Evolutionary conservation across 2,329 filamentous ascomycete species (phyloP).

Genomic region (Colletotrichum lentis): DNA sequence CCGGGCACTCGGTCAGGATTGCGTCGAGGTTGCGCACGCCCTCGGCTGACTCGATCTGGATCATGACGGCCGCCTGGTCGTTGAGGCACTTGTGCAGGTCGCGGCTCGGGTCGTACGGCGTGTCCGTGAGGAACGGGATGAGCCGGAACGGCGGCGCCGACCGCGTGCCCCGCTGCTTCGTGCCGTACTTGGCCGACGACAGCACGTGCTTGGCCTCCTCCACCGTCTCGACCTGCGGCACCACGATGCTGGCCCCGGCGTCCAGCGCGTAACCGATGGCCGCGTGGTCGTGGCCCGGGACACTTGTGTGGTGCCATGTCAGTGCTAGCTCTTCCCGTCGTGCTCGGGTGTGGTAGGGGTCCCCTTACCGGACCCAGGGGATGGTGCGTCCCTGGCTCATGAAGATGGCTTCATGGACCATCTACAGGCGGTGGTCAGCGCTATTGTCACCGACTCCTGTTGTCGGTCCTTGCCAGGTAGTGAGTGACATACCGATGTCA

Average conservation of each 20-base stretch:
- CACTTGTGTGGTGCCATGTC: slow-evolving; percentile 25
- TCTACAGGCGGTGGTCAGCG: slow-evolving; percentile 39
- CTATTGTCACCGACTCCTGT: not conserved
- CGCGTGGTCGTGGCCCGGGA: slow-evolving; percentile 57
- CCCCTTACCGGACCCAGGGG: slow-evolving; percentile 50
- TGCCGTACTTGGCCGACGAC: slow-evolving; percentile 55
- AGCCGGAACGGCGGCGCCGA: slow-evolving; percentile 57
- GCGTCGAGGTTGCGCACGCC: slow-evolving; percentile 58
- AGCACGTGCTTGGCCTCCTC: slow-evolving; percentile 54
- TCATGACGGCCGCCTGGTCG: slow-evolving; percentile 57
- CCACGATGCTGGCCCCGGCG: slow-evolving; percentile 57
- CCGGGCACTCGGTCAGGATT: slow-evolving; percentile 55
- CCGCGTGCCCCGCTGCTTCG: slow-evolving; percentile 50
- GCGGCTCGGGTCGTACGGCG: slow-evolving; percentile 43
- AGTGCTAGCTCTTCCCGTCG: not conserved
- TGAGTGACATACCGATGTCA: slow-evolving; percentile 47
- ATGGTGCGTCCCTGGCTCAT: slow-evolving; percentile 56
- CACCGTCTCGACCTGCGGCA: slow-evolving; percentile 59
- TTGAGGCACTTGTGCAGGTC: slow-evolving; percentile 53
- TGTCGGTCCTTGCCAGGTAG: too few species aligned
- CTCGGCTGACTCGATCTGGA: slow-evolving; percentile 56
- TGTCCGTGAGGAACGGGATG: slow-evolving; percentile 53
- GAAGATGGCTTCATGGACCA: slow-evolving; percentile 58
- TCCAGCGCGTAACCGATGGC: slow-evolving; percentile 57
- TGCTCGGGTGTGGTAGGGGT: not conserved